Percentiles rank a stretch among this genome's conserved stretches.
These are phyloP conservation scores for Candida tibetensis DNA, from an alignment of 805 yeast species.

Conservation along the genomic window DNA sequence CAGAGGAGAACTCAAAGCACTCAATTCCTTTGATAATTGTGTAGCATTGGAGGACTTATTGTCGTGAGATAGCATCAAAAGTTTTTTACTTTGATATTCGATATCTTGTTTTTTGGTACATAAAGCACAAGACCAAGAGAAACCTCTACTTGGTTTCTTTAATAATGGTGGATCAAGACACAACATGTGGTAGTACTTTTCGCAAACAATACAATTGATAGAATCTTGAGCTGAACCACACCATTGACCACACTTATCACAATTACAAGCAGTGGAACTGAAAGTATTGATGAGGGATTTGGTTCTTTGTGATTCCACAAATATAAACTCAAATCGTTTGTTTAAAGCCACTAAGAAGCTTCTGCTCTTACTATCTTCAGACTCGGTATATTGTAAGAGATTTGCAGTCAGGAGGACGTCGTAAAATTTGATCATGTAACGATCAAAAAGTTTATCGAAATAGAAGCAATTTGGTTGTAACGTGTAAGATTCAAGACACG, in stretches of 20 bases:
- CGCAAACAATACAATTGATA: conserved; percentile 78
- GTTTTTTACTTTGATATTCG: conserved; percentile 37
- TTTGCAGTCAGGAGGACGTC: conserved; percentile 66
- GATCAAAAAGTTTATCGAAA: conserved; percentile 80
- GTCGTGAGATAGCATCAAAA: conserved; percentile 41
- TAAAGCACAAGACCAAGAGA: conserved; percentile 84
- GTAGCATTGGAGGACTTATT: conserved; percentile 39
- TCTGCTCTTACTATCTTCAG: conserved; percentile 50
- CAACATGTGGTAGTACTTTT: conserved; percentile 66
- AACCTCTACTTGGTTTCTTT: conserved; percentile 79
- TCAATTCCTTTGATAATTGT: conserved; percentile 26
- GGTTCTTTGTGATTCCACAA: conserved; percentile 67
- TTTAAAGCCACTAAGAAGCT: conserved; percentile 59
- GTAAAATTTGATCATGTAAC: conserved; percentile 79
- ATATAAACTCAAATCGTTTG: conserved; percentile 69
- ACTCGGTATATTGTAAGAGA: conserved; percentile 34
- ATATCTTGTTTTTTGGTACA: conserved; percentile 63
- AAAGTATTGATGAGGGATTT: conserved; percentile 63
- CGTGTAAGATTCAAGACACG: conserved; percentile 48
- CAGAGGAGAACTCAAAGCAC: conserved; percentile 11
- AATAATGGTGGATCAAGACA: conserved; percentile 84
- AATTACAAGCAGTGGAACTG: conserved; percentile 49
- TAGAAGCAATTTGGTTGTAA: conserved; percentile 69
- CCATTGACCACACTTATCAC: conserved; percentile 84
- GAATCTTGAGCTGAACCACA: conserved; percentile 65